These are phyloP conservation scores for Rickenella mellea DNA, from an alignment of 768 basidiomycete genomes.

Conservation along the genomic window DNA sequence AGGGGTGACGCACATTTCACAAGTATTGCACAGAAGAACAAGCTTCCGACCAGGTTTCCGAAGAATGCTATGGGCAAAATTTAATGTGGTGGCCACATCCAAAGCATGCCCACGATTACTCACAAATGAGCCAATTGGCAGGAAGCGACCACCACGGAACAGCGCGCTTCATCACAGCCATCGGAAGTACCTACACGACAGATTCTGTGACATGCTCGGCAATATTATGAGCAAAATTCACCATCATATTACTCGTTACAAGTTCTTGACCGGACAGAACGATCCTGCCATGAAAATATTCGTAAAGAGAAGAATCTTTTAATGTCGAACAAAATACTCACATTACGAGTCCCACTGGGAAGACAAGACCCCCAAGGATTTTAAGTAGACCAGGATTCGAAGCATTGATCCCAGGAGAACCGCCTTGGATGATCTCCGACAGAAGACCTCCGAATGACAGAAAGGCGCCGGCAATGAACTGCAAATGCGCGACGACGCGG, in stretches of 20 bases:
- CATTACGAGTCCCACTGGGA: conserved; percentile 74
- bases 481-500: background rate
- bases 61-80: conserved; percentile 40
- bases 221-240: conserved; percentile 14
- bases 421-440: conserved; percentile 50
- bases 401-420: conserved; percentile 37
- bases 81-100: background rate
- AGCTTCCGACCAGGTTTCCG: conserved; percentile 58
- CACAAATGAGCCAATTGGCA: conserved; percentile 62
- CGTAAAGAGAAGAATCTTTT: background rate
- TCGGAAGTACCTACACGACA: conserved; percentile 47
- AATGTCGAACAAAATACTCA: conserved; percentile 14
- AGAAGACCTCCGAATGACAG: conserved; percentile 67
- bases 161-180: conserved; percentile 50
- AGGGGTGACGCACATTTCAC: conserved; percentile 42
- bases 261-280: conserved; percentile 62
- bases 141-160: conserved; percentile 65
- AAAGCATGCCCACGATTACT: conserved; percentile 4
- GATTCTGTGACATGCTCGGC: background rate
- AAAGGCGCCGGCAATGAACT: conserved; percentile 66
- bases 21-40: conserved; percentile 61
- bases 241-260: conserved; percentile 73
- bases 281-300: conserved; percentile 38
- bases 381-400: conserved; percentile 63
- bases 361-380: conserved; percentile 56